Percentiles rank a stretch among this genome's conserved stretches.
Evolutionary conservation across 1,284 basidiomycete genomes (phyloP).

Genomic region (Grifola frondosa): DNA sequence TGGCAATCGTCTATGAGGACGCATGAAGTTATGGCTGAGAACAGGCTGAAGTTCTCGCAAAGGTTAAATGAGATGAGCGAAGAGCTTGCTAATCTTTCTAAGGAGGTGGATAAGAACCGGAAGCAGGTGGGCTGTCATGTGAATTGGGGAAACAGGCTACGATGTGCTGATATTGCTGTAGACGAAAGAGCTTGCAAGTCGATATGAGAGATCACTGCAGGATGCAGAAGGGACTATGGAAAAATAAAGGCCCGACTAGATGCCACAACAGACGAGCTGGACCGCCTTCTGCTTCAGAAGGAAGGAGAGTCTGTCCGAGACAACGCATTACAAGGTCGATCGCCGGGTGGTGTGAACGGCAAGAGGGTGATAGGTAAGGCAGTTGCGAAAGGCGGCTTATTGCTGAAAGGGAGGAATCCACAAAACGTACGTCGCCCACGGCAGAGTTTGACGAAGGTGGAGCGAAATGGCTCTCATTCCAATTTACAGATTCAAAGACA

Average conservation of each 20-base stretch:
- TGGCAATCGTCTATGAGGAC: slow-evolving; percentile 87
- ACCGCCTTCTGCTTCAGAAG: slow-evolving; percentile 91
- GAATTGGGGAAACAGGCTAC: background rate
- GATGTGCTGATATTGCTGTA: no score
- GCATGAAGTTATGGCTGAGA: slow-evolving; percentile 89
- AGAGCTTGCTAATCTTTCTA: slow-evolving; percentile 81
- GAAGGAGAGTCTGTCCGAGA: slow-evolving; percentile 91
- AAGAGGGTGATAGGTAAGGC: slow-evolving; percentile 83
- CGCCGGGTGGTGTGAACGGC: slow-evolving; percentile 55
- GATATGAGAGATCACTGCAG: slow-evolving; percentile 86
- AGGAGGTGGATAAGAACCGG: slow-evolving; percentile 92
- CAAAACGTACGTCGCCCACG: slow-evolving; percentile 67
- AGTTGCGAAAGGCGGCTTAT: slow-evolving; percentile 86
- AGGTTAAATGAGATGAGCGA: slow-evolving; percentile 95
- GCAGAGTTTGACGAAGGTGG: no score
- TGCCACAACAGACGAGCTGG: slow-evolving; percentile 89
- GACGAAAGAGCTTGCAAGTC: slow-evolving; percentile 87
- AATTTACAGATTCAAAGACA: slow-evolving; percentile 77
- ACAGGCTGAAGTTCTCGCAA: slow-evolving; percentile 81
- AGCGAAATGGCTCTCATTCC: no score
- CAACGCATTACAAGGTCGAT: slow-evolving; percentile 61
- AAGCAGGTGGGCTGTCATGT: slow-evolving; percentile 69
- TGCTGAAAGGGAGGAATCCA: slow-evolving; percentile 93
- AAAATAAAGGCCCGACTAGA: slow-evolving; percentile 89
- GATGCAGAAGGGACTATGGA: slow-evolving; percentile 90